Evolutionary conservation across 305 asterid genomes (phyloP).

Genomic region (Fraxinus sp.): DNA sequence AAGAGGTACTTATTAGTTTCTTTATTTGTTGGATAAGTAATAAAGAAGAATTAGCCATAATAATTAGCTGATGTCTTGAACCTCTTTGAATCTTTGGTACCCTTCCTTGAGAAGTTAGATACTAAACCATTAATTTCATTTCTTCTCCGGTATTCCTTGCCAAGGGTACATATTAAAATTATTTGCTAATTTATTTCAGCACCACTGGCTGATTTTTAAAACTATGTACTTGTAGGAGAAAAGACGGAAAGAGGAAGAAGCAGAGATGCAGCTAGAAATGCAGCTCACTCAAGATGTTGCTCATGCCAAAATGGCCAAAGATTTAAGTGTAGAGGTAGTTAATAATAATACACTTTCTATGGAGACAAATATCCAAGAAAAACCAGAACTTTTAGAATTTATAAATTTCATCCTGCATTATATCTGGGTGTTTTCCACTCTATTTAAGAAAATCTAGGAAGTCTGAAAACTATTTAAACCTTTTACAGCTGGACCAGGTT

Average conservation of each 20-base stretch:
- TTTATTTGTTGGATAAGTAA: neutral
- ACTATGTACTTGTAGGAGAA: slow-evolving; percentile 45
- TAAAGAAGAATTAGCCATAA: neutral
- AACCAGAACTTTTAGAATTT: neutral
- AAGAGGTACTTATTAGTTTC: slow-evolving; percentile 48
- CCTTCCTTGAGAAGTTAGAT: neutral
- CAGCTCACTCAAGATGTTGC: slow-evolving; percentile 64
- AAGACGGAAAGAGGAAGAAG: slow-evolving; percentile 58
- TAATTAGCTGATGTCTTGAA: neutral
- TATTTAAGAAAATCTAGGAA: slow-evolving; percentile 3
- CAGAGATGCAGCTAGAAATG: slow-evolving; percentile 48
- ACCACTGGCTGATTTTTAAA: slow-evolving; percentile 18
- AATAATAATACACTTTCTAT: neutral
- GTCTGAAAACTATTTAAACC: slow-evolving; percentile 23
- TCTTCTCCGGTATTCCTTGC: neutral
- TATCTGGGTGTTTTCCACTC: slow-evolving; percentile 8
- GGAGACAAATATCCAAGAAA: neutral
- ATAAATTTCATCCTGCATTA: neutral
- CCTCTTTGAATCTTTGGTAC: slow-evolving; percentile 14
- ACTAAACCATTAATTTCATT: neutral
- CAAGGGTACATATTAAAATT: neutral
- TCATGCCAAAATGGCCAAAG: slow-evolving; percentile 64
- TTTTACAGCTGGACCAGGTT: slow-evolving; percentile 65
- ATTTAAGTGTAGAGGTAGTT: slow-evolving; percentile 48
- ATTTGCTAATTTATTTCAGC: slow-evolving; percentile 6